Base-by-base conservation (phyloP, 2,329 filamentous ascomycete species). In the Microascus cirrosus region DNA sequence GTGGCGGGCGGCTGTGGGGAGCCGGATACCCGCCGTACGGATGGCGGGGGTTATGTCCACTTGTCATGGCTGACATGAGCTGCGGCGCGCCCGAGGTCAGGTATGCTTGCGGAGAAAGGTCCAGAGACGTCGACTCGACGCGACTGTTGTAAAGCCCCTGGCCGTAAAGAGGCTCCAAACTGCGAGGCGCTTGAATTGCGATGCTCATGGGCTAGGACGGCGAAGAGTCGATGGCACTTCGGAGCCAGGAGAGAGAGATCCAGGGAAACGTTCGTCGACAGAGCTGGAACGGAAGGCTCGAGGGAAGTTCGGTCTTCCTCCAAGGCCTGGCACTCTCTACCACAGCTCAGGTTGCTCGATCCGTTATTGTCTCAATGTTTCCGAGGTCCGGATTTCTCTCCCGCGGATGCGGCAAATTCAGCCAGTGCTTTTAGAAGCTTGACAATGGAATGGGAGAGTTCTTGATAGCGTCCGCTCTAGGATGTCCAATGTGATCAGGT, bases 111-210 rank as follows among this genome's bases (percentile, higher is more conserved):
- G n/a, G n/a, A 11, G 54, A 24, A 3, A 56, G 28, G 35, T 52
- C 55, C 48, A 52, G 45, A 24, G 55, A 18, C 11, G 55, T 36
- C 55, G 55, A 57, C 32, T 57, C 55, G 32, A 53, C 45, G 48
- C 55, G 55, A 25, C 48, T 35, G 55, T 34, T 52, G 55, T 57
- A 57, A 32, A 57, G 25, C 20, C 55, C 55, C 55, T 57, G 55
- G 55, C 55, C 52, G 55, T 57, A 57, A 53, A 57, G 55, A 57
- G 55, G 55, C 28, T 57, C 55, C 55, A 57, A 57, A 57, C 55
- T 57, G 55, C 55, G 55, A 52, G 55, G 55, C 53, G 55, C 28
- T 39, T 57, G 55, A 32, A 57, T 57, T 57, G 55, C 55, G 55
- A 57, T 57, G 55, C 55, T 57, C 55, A 57, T 57, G 25, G 50